A percentile compares a stretch with the other conserved stretches of the same genome.
phyloP scores from a whole-genome alignment of 2,329 filamentous ascomycete genomes.

The Mollisia scopiformis region DNA sequence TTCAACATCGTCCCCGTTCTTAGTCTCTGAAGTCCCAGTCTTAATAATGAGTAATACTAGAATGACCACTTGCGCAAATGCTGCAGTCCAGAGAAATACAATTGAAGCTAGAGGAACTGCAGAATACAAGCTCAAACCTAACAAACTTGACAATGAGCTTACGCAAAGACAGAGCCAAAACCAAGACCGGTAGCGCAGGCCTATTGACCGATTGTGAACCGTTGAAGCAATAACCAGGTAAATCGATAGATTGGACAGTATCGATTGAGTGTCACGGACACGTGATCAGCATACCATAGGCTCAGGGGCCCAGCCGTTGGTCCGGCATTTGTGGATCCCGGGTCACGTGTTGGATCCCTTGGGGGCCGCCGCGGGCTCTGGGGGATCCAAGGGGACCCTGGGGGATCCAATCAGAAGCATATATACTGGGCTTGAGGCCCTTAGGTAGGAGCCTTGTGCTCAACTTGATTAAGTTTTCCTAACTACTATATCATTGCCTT shows the following conservation, averaged over 20 bases:
- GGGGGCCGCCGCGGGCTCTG: no score
- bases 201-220: neutral
- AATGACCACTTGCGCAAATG: conserved; percentile 11
- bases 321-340: no score
- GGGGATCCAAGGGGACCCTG: no score
- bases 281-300: no score
- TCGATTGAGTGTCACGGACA: no score
- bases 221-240: conserved; percentile 3
- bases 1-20: conserved; percentile 5
- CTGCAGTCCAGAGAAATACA: conserved; percentile 9
- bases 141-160: conserved; percentile 5
- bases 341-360: no score
- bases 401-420: no score
- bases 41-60: conserved; percentile 5
- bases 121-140: conserved; percentile 10
- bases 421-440: no score
- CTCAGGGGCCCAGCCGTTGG: no score
- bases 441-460: no score
- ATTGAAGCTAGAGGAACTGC: conserved; percentile 1
- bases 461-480: no score
- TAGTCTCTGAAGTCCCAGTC: conserved; percentile 1
- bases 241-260: conserved; percentile 5
- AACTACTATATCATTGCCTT: no score
- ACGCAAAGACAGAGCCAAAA: neutral
- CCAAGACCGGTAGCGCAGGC: conserved; percentile 9